A percentile compares a stretch with the other conserved stretches of the same genome.
Conservation (phyloP, 1,284 basidiomycete species). For the Farysia itapuensis region DNA sequence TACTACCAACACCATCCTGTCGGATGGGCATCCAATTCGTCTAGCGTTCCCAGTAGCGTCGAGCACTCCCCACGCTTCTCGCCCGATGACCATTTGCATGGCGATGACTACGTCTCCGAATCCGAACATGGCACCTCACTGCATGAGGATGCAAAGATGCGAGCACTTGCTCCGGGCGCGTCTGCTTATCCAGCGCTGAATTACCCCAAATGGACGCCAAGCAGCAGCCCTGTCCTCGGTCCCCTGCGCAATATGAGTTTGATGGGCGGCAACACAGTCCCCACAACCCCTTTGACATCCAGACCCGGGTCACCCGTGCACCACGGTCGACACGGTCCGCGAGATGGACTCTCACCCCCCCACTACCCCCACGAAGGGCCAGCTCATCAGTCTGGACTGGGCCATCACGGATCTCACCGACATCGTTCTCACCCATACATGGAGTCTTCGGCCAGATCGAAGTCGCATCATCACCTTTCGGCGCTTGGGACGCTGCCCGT, state of each 20-base stretch:
- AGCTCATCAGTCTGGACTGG: constrained; percentile 45
- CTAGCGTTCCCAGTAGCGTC: constrained; percentile 53
- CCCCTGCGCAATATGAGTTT: constrained; percentile 57
- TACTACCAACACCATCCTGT: constrained; percentile 35
- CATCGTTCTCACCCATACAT: constrained; percentile 56
- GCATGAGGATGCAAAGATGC: constrained; percentile 25
- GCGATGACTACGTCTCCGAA: constrained; percentile 49
- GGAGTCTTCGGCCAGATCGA: constrained; percentile 35
- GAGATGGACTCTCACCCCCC: constrained; percentile 23
- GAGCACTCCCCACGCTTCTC: constrained; percentile 54
- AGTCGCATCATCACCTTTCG: constrained; percentile 53
- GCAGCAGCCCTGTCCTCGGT: constrained; percentile 56
- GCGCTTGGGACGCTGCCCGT: constrained; percentile 38
- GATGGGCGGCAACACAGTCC: constrained; percentile 52
- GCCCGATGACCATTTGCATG: constrained; percentile 45
- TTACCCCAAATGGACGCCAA: constrained; percentile 51
- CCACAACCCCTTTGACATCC: constrained; percentile 52
- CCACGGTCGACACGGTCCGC: constrained; percentile 13
- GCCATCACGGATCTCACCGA: constrained; percentile 55
- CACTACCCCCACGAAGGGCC: constrained; percentile 47
- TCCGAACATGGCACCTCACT: constrained; percentile 33
- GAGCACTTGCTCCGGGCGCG: constrained; percentile 2
- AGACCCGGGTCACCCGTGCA: constrained; percentile 51
- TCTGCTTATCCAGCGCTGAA: constrained; percentile 6
- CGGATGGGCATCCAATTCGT: constrained; percentile 45